These are phyloP conservation scores for Clonostachys solani DNA, from an alignment of 2,329 filamentous ascomycete genomes.

Conservation along the genomic window DNA sequence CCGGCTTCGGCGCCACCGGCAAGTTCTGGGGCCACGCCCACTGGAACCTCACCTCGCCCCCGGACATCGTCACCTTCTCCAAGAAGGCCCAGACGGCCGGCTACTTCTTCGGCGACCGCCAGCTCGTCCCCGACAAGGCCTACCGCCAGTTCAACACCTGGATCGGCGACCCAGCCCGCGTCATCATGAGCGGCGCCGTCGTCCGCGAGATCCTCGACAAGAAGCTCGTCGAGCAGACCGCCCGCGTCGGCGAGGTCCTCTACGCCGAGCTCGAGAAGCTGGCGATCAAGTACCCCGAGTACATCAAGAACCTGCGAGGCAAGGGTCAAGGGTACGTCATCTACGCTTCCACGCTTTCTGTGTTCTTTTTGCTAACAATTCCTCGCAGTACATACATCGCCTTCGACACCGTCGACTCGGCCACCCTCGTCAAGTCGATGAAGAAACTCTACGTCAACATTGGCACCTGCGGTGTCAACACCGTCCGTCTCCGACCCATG, in stretches of 20 bases:
- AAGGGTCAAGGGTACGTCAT: constrained; percentile 65
- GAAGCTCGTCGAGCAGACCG: constrained; percentile 62
- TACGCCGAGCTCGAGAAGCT: constrained; percentile 61
- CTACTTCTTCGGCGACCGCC: constrained; percentile 74
- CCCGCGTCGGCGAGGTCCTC: constrained; percentile 63
- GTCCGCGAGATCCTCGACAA: constrained; percentile 69
- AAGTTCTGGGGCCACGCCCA: constrained; percentile 88
- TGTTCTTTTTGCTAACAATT: constrained; percentile 47
- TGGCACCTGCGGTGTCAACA: constrained; percentile 65
- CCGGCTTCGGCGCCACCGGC: constrained; percentile 76
- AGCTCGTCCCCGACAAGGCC: constrained; percentile 72
- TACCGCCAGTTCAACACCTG: constrained; percentile 87
- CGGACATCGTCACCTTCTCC: constrained; percentile 84
- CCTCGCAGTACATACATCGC: constrained; percentile 75
- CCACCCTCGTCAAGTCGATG: constrained; percentile 65
- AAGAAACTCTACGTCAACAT: constrained; percentile 74
- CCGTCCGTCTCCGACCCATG: constrained; percentile 75
- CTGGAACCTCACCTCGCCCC: constrained; percentile 68
- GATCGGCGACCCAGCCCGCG: constrained; percentile 79
- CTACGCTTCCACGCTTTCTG: too few species aligned
- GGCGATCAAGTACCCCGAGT: constrained; percentile 60
- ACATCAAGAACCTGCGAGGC: constrained; percentile 71
- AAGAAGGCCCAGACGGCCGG: constrained; percentile 85
- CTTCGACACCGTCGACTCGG: constrained; percentile 68
- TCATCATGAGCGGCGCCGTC: constrained; percentile 73